A percentile compares a stretch with the other conserved stretches of the same genome.
Conservation (phyloP, 2,329 filamentous ascomycete genomes). For the Nothopassalora personata region DNA sequence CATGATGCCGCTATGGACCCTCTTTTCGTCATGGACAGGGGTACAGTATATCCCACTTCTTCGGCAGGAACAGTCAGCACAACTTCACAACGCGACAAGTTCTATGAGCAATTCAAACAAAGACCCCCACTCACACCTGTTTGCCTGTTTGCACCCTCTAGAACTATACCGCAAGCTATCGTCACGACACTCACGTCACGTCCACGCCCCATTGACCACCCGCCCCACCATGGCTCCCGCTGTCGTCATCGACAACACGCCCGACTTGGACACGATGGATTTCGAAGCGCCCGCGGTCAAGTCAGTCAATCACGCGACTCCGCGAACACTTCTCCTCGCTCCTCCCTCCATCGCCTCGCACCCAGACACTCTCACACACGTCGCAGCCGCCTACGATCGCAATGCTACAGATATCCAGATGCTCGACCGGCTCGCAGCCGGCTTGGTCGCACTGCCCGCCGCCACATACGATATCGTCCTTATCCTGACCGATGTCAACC, state of each 20-base stretch:
- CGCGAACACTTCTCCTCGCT: conserved; percentile 74
- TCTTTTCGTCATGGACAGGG: neutral
- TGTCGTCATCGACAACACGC: conserved; percentile 35
- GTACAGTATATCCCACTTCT: neutral
- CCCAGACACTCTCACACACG: conserved; percentile 66
- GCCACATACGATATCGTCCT: conserved; percentile 79
- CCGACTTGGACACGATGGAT: conserved; percentile 33
- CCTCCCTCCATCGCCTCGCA: conserved; percentile 85
- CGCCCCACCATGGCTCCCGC: conserved; percentile 34
- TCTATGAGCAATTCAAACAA: neutral
- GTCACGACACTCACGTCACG: neutral
- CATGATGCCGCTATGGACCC: neutral
- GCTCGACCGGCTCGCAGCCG: conserved; percentile 85
- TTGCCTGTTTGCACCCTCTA: neutral
- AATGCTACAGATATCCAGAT: conserved; percentile 84
- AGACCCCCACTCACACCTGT: neutral
- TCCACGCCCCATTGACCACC: no score
- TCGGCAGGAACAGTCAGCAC: neutral
- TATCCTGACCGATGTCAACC: conserved; percentile 73
- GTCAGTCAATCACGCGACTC: conserved; percentile 27
- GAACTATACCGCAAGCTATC: neutral
- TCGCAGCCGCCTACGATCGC: conserved; percentile 70
- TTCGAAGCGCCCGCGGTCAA: conserved; percentile 14
- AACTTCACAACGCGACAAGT: neutral
- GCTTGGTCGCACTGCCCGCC: conserved; percentile 69